Conservation (phyloP, 2,329 filamentous ascomycete species). For the Hypoxylon sp. region DNA sequence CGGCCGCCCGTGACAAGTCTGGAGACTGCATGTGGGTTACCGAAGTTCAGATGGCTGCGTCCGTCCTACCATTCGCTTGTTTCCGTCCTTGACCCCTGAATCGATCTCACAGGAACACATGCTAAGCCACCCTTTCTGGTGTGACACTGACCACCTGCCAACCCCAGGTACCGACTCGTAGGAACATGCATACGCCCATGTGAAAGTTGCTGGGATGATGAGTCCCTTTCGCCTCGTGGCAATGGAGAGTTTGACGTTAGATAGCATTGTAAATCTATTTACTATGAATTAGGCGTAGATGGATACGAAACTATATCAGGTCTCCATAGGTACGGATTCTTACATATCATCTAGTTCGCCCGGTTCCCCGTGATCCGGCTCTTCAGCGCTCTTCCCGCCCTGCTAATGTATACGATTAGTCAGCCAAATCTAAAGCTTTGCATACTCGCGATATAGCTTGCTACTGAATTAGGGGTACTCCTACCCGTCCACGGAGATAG, state of each 20-base stretch:
- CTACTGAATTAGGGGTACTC: background rate
- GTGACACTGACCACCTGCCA: conserved; percentile 9
- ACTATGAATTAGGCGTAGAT: background rate
- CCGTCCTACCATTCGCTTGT: conserved; percentile 25
- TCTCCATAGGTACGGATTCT: background rate
- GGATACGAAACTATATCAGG: background rate
- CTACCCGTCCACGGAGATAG: background rate
- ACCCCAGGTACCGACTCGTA: conserved; percentile 1
- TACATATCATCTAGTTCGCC: background rate
- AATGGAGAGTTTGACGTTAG: background rate
- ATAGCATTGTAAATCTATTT: background rate
- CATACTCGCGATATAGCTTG: background rate
- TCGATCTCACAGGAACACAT: conserved; percentile 2
- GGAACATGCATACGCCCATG: background rate
- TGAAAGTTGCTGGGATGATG: background rate
- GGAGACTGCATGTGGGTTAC: conserved; percentile 26
- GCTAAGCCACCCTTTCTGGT: conserved; percentile 9
- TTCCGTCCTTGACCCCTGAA: conserved; percentile 16
- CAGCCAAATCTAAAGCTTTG: background rate
- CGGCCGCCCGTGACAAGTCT: conserved; percentile 24
- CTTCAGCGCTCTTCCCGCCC: background rate
- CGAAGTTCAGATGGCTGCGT: conserved; percentile 10
- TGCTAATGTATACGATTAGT: background rate
- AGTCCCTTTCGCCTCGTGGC: background rate
- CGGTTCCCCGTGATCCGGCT: background rate